Evolutionary conservation across 306 rosid genomes (phyloP), one percentile per base, ranked within the genome.

Genomic region (Dalbergia cochinchinensis): DNA sequence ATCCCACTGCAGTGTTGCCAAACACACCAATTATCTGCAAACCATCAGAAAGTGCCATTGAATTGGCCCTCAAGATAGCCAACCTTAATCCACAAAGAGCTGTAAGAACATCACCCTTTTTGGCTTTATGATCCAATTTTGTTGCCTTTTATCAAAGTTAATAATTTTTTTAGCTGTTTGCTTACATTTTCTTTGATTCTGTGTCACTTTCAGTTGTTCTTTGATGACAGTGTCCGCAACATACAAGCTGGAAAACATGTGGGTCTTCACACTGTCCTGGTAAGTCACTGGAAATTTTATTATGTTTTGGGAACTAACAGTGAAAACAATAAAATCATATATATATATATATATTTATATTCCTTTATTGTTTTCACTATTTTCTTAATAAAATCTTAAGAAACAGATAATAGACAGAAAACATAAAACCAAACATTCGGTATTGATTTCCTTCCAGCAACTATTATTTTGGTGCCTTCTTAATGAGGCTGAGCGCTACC

Each of bases 221-320:
- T 96, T 78, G 99, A 96, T 20, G 99, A 96, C 33, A 96, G 98
- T 78, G 94, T 91, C 77, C 88, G 99, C 8, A 96, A 96, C 87
- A 89, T 90, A 76, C 91, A 86, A 88, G 94, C 99, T 39, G 99
- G 97, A 50, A 96, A 96, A 80, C 89, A 88, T 44, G 96, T 89
- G 73, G 99, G 94, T 8, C 97, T 96, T 71, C 84, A 91, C 83
- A 96, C 99, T 3, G 99, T 96, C 77, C 83, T 87, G 94, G 99
- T 96, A 79, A 89, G 93, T 57, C 60, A 42, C 22, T 48, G 61
- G 53, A 72, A 79, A 35, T 26, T 80, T 75, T 67, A 71, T 81
- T 73, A 22, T 26, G 31, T 26, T 1, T 26, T 26, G 31, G 31
- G 31, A 26, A 26, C 31, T 26, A 26, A 26, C 31, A 26, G 31